Base-by-base conservation (phyloP, 768 basidiomycete species). In the Calocybe cyanea region DNA sequence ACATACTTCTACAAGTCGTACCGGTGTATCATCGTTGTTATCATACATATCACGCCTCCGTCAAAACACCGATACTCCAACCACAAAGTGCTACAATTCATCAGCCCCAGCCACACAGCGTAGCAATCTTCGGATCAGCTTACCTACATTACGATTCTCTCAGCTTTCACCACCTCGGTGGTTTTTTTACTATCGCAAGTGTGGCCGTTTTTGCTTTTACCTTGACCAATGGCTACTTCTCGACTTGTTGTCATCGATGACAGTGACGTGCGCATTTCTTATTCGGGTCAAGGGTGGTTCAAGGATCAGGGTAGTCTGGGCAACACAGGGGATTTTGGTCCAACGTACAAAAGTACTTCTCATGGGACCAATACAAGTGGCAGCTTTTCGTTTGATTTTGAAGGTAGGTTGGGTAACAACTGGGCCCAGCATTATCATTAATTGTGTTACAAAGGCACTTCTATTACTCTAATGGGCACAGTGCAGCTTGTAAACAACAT, bases 231-330 rank as follows among this genome's bases (percentile, higher is more conserved):
- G 11, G 11, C 25, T 11, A 28, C 11, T 11, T 11, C 25, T 6
- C 34, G 66, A 28, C 60, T 56, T 53, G 57, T 68, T 11, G 56
- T 69, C 1, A 17, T 56, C 20, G 67, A 71, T 48, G 70, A 71
- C 42, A 58, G 60, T 2, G 59, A 66, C 46, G 42, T 49, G 1
- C 42, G 44, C 21, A 68, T 70, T 38, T 50, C 46, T 6, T 70
- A 70, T 36, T 52, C 41, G 2, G 58, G 66, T 2, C 35, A 45
- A 30, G 38, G 55, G 3, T 69, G 70, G 68, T 63, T 62, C 38
- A 28, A 33, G 14, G 61, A 62, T 40, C 36, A 47, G 10, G 59
- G 61, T 8, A 58, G 52, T 17, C 55, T 60, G 28, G 61, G 66
- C 36, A 32, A 41, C 0, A 17, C 56, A 14, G 68, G 67, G 0